These are phyloP conservation scores for Niveomyces coronatus DNA, from an alignment of 2,329 filamentous ascomycete species.

Conservation along the genomic window DNA sequence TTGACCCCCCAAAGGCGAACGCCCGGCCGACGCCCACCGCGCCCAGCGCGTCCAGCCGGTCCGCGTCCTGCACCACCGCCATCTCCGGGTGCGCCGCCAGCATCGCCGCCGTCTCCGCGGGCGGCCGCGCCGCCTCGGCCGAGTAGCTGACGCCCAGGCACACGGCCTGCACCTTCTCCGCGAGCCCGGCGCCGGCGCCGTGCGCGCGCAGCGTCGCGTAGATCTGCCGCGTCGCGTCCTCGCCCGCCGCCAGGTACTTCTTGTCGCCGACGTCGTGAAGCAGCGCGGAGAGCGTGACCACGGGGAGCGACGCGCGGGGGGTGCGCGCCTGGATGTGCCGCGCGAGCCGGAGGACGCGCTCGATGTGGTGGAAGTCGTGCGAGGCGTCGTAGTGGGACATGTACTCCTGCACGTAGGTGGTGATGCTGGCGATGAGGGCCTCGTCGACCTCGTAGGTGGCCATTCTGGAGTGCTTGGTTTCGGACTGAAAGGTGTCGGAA, in stretches of 20 bases:
- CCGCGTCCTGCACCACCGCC: constrained; percentile 83
- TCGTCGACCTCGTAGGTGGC: constrained; percentile 18
- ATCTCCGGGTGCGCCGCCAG: constrained; percentile 49
- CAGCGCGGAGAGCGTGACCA: constrained; percentile 60
- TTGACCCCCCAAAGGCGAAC: constrained; percentile 56
- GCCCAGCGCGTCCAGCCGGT: constrained; percentile 83
- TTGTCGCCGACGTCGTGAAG: constrained; percentile 85
- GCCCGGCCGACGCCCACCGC: constrained; percentile 71
- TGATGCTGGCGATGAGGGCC: constrained; percentile 44
- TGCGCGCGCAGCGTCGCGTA: constrained; percentile 42
- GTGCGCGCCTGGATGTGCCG: constrained; percentile 50
- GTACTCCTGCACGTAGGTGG: constrained; percentile 55
- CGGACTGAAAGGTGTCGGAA: too few species aligned
- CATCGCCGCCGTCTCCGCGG: constrained; percentile 47
- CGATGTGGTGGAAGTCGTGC: constrained; percentile 79
- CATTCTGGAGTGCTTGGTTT: neutral
- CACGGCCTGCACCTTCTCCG: constrained; percentile 58
- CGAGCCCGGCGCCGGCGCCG: constrained; percentile 48
- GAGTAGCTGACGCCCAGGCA: constrained; percentile 71
- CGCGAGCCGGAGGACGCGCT: constrained; percentile 66
- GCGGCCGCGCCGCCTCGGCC: constrained; percentile 51
- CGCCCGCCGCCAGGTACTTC: constrained; percentile 58
- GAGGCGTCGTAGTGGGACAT: constrained; percentile 75
- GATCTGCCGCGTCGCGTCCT: constrained; percentile 48
- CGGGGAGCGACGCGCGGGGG: constrained; percentile 25